A percentile compares a stretch with the other conserved stretches of the same genome.
These are phyloP conservation scores for Globisporangium cystogenes DNA, from an alignment of 352 stramenopile genomes.

Conservation along the genomic window DNA sequence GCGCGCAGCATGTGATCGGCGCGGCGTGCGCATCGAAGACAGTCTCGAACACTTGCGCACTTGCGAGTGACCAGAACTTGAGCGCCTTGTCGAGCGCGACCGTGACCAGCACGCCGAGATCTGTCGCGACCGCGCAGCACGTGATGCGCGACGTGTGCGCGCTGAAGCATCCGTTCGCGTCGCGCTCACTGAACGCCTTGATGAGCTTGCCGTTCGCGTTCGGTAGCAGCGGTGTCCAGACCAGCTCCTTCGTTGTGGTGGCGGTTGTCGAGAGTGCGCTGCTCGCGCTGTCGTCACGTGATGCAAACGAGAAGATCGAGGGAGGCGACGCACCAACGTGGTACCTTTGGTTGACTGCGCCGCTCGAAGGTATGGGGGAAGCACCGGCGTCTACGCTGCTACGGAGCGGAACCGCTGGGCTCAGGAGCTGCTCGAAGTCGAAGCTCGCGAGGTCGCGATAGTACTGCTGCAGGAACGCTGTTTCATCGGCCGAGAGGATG, in stretches of 20 bases:
- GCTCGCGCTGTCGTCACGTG: neutral
- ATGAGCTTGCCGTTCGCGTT: conserved; percentile 17
- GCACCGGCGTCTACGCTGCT: neutral
- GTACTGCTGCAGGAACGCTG: conserved; percentile 12
- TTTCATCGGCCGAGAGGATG: neutral
- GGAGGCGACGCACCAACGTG: neutral
- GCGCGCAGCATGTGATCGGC: conserved; percentile 41
- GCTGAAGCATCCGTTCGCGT: conserved; percentile 25
- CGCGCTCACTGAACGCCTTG: conserved; percentile 17
- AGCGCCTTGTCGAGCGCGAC: conserved; percentile 41
- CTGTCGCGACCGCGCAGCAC: conserved; percentile 29
- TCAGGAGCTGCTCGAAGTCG: conserved; percentile 45
- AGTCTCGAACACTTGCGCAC: conserved; percentile 27
- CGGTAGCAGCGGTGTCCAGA: conserved; percentile 5
- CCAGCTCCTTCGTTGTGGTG: neutral
- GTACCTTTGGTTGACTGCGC: neutral
- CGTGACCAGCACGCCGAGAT: conserved; percentile 36
- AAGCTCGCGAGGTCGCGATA: conserved; percentile 39
- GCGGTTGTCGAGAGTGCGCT: neutral
- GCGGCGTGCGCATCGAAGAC: conserved; percentile 35
- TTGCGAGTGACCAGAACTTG: conserved; percentile 35
- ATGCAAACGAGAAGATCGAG: neutral
- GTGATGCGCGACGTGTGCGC: conserved; percentile 46
- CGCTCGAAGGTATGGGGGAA: neutral
- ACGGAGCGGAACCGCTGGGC: conserved; percentile 16